A percentile compares a stretch with the other conserved stretches of the same genome.
Conservation (phyloP, 2,329 filamentous ascomycete genomes). For the Catunica adiposa region DNA sequence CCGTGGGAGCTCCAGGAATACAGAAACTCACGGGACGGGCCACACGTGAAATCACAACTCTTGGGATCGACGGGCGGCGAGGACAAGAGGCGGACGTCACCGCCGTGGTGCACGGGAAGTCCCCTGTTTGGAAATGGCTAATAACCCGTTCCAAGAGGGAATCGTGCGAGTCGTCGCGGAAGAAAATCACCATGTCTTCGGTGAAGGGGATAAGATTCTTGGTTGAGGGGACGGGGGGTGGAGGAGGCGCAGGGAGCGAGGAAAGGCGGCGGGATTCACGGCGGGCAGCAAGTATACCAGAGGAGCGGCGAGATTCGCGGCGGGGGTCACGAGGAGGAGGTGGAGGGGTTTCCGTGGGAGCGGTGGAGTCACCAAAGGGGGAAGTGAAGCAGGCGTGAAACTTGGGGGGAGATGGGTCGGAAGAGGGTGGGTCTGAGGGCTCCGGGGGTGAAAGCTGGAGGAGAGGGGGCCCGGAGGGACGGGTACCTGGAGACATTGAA, state of each 20-base stretch:
- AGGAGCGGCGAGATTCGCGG: neutral
- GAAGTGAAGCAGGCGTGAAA: constrained; percentile 12
- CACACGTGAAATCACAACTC: constrained; percentile 10
- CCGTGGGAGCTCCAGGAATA: neutral
- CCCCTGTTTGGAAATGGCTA: constrained; percentile 27
- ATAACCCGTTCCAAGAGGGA: constrained; percentile 31
- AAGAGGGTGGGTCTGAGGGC: neutral
- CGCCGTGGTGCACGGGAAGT: constrained; percentile 18
- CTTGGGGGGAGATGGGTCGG: constrained; percentile 6
- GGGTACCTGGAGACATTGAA: constrained; percentile 4
- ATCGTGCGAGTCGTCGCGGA: constrained; percentile 30
- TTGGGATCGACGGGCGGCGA: constrained; percentile 10
- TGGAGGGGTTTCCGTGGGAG: neutral
- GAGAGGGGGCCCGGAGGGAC: neutral
- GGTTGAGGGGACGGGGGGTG: neutral
- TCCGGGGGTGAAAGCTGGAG: neutral
- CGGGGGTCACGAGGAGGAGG: neutral
- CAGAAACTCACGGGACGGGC: constrained; percentile 3
- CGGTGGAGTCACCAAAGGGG: constrained; percentile 3
- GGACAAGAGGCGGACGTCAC: neutral
- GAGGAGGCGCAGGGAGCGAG: neutral
- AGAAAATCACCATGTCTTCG: constrained; percentile 41
- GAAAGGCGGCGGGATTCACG: constrained; percentile 8
- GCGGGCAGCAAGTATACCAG: neutral
- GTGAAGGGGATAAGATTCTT: constrained; percentile 33